phyloP scores from a whole-genome alignment of 2,329 filamentous ascomycete genomes.

The Penicillium sp. region DNA sequence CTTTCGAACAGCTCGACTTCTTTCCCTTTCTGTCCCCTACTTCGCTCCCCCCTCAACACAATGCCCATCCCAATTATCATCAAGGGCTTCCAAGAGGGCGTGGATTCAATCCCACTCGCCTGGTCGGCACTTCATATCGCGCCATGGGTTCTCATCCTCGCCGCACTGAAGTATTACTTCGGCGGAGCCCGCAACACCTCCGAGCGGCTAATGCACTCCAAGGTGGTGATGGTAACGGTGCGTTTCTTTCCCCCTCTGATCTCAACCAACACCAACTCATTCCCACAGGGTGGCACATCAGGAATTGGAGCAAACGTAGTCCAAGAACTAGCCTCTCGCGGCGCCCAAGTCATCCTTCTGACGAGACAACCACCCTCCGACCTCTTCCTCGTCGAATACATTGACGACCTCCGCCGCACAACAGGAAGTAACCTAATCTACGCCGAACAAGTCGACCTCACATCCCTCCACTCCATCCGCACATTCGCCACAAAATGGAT shows the following conservation, averaged over 20 bases:
- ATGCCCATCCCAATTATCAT: constrained; percentile 62
- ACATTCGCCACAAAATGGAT: constrained; percentile 97
- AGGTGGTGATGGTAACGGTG: constrained; percentile 88
- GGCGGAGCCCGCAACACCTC: constrained; percentile 68
- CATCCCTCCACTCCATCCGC: constrained; percentile 83
- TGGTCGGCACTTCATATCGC: constrained; percentile 51
- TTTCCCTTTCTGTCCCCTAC: constrained; percentile 5
- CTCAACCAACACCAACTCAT: too few relatives aligned
- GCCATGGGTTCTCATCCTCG: constrained; percentile 51
- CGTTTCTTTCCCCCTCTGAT: constrained; percentile 12
- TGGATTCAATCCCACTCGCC: constrained; percentile 52
- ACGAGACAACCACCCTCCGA: constrained; percentile 77
- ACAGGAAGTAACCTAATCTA: constrained; percentile 86
- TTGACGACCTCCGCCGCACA: constrained; percentile 74
- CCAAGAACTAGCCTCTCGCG: constrained; percentile 68
- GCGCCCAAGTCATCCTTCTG: constrained; percentile 85
- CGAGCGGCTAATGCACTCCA: constrained; percentile 84
- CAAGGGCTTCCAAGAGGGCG: constrained; percentile 52
- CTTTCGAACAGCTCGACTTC: constrained; percentile 10
- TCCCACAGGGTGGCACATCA: constrained; percentile 71
- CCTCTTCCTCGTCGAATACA: constrained; percentile 85
- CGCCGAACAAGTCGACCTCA: constrained; percentile 87
- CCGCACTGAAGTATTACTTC: constrained; percentile 68
- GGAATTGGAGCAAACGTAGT: constrained; percentile 80
- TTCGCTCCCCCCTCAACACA: constrained; percentile 14